These are phyloP conservation scores for Caryopteris hybrid DNA, from an alignment of 305 asterid species.

Conservation along the genomic window DNA sequence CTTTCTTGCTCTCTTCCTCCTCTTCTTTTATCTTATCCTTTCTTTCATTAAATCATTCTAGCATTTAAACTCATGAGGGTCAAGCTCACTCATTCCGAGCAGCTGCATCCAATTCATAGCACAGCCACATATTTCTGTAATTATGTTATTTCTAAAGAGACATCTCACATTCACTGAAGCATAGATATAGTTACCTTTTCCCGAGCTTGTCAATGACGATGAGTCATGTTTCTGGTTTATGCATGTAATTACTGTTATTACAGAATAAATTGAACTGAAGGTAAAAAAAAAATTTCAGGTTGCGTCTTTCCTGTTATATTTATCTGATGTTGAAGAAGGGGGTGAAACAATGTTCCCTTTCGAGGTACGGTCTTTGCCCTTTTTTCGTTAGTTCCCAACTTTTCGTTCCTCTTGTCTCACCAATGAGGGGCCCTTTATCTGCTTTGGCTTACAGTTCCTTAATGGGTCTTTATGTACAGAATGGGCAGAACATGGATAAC, in stretches of 20 bases:
- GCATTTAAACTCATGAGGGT: background rate
- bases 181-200: background rate
- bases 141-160: background rate
- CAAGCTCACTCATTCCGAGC: background rate
- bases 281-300: constrained; percentile 34
- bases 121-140: background rate
- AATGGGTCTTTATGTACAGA: constrained; percentile 44
- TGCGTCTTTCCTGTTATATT: constrained; percentile 87
- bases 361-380: constrained; percentile 43
- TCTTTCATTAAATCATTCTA: background rate
- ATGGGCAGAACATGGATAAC: constrained; percentile 64
- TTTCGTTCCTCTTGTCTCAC: background rate
- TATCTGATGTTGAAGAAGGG: constrained; percentile 95
- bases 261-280: constrained; percentile 7
- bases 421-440: background rate
- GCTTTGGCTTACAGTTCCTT: background rate
- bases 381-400: constrained; percentile 2
- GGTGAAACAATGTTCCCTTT: constrained; percentile 97
- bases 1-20: background rate
- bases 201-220: background rate
- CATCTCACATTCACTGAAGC: background rate
- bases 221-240: constrained; percentile 7
- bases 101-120: background rate
- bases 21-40: background rate
- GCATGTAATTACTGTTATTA: background rate